Evolutionary conservation across 116 monocot genomes (phyloP), one percentile per base, ranked within the genome.

Genomic region (Cymodocea nodosa): DNA sequence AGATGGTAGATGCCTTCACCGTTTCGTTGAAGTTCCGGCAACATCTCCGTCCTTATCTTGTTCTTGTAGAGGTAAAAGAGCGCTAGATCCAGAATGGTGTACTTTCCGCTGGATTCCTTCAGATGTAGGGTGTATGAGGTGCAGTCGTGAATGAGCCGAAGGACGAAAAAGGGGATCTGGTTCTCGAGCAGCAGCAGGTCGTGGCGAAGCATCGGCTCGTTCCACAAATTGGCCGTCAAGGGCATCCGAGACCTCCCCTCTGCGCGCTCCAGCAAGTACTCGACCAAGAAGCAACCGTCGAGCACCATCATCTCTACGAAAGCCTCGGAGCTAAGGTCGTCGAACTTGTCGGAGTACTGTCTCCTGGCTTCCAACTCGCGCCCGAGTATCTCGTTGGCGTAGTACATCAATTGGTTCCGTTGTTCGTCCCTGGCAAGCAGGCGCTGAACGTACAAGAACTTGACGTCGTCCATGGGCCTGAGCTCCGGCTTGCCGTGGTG

Each of bases 111-210:
- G 5, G 8, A 4, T 0, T 44, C 9, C 44, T 10, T 1, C 7
- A 0, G 48, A 35, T 2, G 1, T 16, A 13, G 15, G 7, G 12
- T 30, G 30, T n/a, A 18, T 48, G 18, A 48, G 30, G 2, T 4
- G 30, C 30, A 3, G 30, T 35, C 13, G 44, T 56, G 76, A 3
- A 71, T 17, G 0, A 0, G 5, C 10, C 66, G 15, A 12, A 79
- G 70, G 5, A 83, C 48, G 19, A 74, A 70, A 57, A 73, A 76
- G 0, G 83, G 79, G 58, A 83, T 70, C 36, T 83, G 83, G 57
- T 83, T 79, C 57, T 79, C 83, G 22, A 83, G 39, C 57, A 83
- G 13, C 2, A 83, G 69, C 23, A 83, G 51, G 23, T 83, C 83
- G 2, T 17, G 51, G 12, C 54, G 4, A 6, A 79, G 35, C 23